Base-by-base conservation (phyloP, 257 asterid genomes). In the Lavandula angustifolia region DNA sequence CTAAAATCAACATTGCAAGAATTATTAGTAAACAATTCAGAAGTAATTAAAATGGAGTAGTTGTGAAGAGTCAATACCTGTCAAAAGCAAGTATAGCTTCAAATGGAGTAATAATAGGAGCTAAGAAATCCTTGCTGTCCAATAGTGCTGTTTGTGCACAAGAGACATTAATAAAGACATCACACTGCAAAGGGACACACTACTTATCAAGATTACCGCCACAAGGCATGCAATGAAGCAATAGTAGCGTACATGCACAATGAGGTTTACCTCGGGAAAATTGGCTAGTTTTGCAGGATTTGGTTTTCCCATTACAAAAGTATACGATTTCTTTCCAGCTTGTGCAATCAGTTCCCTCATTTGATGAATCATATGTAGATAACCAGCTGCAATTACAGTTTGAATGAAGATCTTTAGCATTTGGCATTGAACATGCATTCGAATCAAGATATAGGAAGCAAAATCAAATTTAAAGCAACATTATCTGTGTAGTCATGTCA, bases 201-300 rank as follows among this genome's bases (percentile, higher is more conserved):
- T 33, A 46, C 51, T 29, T 29, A 5, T 69, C 69, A 77, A 66
- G 47, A 61, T 54, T 40, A 59, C 8, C 32, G 31, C 53, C 49
- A 58, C 33, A 59, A 54, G 33, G 31, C 22, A 22, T 38, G 55
- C 17, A 62, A 32, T 67, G 52, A n/a, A 31, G 56, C 40, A 49
- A 37, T 13, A 60, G 66, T 33, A 64, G 17, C 49, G 48, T 4
- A 5, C 32, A 8, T 32, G 14, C 32, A 8, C 37, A 54, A 13
- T 22, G 46, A 60, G 31, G 34, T 65, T 60, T 69, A 89, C 98
- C 98, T 92, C 96, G 1, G 97, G 98, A 80, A 92, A 92, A 75
- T 92, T 92, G 72, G 98, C 96, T 69, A 92, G 84, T 77, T 92
- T 89, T 57, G 97, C 91, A 73, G 98, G 98, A 54, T 92, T 92